Conservation (phyloP, 805 yeast genomes). For the Ogataea siamensis region DNA sequence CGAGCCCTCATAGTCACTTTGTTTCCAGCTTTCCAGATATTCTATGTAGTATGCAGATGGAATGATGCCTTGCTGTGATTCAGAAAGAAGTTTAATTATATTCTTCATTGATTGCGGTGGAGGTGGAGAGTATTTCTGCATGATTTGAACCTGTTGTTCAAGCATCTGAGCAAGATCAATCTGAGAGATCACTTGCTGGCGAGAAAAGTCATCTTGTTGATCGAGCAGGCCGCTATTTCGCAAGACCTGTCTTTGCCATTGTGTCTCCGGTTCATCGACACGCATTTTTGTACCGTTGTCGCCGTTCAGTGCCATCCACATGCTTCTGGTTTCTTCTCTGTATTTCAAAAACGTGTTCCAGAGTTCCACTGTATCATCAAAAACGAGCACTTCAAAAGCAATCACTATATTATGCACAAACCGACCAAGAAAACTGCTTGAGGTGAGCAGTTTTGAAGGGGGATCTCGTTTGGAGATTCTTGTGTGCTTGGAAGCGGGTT, state of each 20-base stretch:
- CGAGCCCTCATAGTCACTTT: constrained; percentile 60
- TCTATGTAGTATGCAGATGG: constrained; percentile 54
- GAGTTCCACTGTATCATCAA: constrained; percentile 43
- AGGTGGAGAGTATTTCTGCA: constrained; percentile 52
- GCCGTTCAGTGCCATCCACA: constrained; percentile 26
- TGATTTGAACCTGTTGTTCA: constrained; percentile 49
- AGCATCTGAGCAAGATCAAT: constrained; percentile 49
- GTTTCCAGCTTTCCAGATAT: constrained; percentile 57
- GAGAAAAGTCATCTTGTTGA: constrained; percentile 3
- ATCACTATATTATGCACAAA: constrained; percentile 41
- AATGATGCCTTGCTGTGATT: constrained; percentile 41
- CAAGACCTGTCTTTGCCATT: constrained; percentile 14
- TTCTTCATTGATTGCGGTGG: constrained; percentile 44
- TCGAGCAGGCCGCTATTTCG: constrained; percentile 10
- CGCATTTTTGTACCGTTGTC: constrained; percentile 4
- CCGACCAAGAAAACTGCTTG: constrained; percentile 43
- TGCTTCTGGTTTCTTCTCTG: constrained; percentile 29
- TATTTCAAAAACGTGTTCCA: constrained; percentile 42
- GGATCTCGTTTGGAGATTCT: background rate
- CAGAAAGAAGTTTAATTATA: constrained; percentile 46
- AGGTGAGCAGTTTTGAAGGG: constrained; percentile 31
- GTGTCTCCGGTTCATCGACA: constrained; percentile 10
- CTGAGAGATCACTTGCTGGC: constrained; percentile 44
- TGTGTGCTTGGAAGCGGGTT: constrained; percentile 2
- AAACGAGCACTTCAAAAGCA: constrained; percentile 43